Conservation (phyloP, 495 filamentous ascomycete species). For the Aspergillus mulundensis region DNA sequence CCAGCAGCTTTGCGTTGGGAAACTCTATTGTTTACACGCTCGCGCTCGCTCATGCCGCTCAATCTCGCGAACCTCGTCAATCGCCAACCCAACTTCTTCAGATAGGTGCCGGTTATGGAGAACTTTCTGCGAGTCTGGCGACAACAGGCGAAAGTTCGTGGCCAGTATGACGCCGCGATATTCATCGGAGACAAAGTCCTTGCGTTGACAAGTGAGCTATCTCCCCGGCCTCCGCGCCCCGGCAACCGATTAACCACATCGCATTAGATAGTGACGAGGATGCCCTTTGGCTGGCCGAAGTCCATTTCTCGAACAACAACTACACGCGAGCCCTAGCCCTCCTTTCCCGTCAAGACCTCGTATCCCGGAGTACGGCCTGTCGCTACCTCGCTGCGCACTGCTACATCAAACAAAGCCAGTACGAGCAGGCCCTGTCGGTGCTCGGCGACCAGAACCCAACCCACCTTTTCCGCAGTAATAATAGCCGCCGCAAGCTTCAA, state of each 20-base stretch:
- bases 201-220: constrained; percentile 74
- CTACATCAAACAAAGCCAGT: constrained; percentile 83
- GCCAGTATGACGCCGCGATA: constrained; percentile 92
- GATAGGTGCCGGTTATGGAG: constrained; percentile 60
- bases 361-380: constrained; percentile 76
- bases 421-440: constrained; percentile 80
- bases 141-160: constrained; percentile 86
- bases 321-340: constrained; percentile 85
- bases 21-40: constrained; percentile 10
- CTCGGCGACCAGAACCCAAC: constrained; percentile 89
- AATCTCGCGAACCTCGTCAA: background rate
- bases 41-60: constrained; percentile 4
- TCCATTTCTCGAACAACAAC: constrained; percentile 91
- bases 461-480: constrained; percentile 70
- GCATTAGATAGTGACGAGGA: constrained; percentile 76
- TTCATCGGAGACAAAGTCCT: constrained; percentile 96
- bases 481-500: constrained; percentile 58
- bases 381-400: constrained; percentile 90
- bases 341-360: constrained; percentile 77
- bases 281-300: constrained; percentile 90
- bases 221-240: constrained; percentile 5
- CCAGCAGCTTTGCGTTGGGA: background rate
- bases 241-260: constrained; percentile 6
- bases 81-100: background rate
- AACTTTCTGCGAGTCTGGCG: constrained; percentile 86